Evolutionary conservation across 2,329 filamentous ascomycete species (phyloP).

Genomic region (Sarocladium strictum): DNA sequence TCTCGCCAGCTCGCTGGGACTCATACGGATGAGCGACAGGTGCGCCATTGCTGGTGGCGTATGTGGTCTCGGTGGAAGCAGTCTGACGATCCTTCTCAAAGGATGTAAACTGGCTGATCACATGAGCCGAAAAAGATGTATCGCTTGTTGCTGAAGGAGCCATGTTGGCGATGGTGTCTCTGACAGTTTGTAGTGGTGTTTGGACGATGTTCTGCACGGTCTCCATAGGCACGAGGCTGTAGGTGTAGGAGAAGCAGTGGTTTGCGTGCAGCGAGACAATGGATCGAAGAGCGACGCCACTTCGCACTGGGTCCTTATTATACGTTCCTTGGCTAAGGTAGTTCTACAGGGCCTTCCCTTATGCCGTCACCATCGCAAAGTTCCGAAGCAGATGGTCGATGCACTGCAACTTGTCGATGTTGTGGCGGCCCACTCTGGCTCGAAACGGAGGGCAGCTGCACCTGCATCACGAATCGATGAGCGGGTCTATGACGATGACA

Average conservation of each 20-base stretch:
- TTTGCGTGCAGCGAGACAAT: too few relatives aligned
- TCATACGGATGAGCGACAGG: conserved; percentile 55
- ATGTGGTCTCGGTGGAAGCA: conserved; percentile 35
- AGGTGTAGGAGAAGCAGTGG: neutral
- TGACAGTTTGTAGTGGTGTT: neutral
- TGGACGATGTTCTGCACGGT: conserved; percentile 7
- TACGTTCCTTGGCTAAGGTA: too few relatives aligned
- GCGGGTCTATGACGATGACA: neutral
- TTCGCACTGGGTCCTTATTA: too few relatives aligned
- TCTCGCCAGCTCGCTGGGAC: conserved; percentile 48
- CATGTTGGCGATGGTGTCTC: conserved; percentile 13
- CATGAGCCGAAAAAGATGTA: conserved; percentile 30
- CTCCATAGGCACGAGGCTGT: neutral
- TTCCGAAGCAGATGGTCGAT: neutral
- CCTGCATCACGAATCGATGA: neutral
- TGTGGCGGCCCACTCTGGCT: neutral
- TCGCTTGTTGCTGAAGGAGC: conserved; percentile 20
- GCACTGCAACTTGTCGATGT: neutral
- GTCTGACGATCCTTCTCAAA: conserved; percentile 34
- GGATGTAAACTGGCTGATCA: conserved; percentile 28
- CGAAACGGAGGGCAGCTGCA: neutral
- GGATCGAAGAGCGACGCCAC: too few relatives aligned
- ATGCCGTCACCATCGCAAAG: neutral
- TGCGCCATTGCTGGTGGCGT: conserved; percentile 50
- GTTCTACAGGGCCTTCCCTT: neutral